These are phyloP conservation scores for Clavispora phyllophila DNA, from an alignment of 805 yeast species.

Conservation along the genomic window DNA sequence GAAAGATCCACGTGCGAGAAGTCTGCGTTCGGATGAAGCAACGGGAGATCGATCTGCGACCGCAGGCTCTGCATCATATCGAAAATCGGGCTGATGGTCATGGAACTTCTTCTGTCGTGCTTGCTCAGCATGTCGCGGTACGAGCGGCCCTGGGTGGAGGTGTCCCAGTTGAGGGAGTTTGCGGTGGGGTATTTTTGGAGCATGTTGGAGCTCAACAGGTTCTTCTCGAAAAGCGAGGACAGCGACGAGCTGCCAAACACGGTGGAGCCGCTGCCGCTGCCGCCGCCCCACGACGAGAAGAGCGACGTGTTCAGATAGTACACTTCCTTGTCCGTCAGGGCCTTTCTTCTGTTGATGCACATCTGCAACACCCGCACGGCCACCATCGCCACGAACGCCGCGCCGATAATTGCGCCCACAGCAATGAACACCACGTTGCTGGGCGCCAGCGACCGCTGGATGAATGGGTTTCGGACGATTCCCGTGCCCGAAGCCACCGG, in stretches of 20 bases:
- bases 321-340: conserved; percentile 30
- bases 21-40: conserved; percentile 4
- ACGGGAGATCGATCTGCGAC: conserved; percentile 11
- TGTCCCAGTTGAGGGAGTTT: conserved; percentile 5
- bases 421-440: conserved; percentile 40
- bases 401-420: conserved; percentile 31
- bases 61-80: conserved; percentile 23
- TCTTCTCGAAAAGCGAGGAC: conserved; percentile 22
- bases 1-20: not conserved
- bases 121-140: conserved; percentile 22
- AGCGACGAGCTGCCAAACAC: conserved; percentile 12
- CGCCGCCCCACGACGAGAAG: conserved; percentile 4
- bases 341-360: conserved; percentile 14
- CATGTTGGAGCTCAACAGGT: conserved; percentile 13
- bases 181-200: conserved; percentile 10
- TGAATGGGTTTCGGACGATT: conserved; percentile 12
- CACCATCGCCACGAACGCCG: conserved; percentile 15
- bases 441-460: conserved; percentile 20
- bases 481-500: conserved; percentile 5
- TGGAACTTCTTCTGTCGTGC: conserved; percentile 32
- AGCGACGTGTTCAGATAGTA: conserved; percentile 18
- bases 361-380: conserved; percentile 18
- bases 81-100: conserved; percentile 51
- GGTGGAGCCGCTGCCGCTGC: conserved; percentile 6
- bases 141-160: conserved; percentile 24